Evolutionary conservation across 305 asterid species (phyloP).

Genomic region (Plantago lanceolata): DNA sequence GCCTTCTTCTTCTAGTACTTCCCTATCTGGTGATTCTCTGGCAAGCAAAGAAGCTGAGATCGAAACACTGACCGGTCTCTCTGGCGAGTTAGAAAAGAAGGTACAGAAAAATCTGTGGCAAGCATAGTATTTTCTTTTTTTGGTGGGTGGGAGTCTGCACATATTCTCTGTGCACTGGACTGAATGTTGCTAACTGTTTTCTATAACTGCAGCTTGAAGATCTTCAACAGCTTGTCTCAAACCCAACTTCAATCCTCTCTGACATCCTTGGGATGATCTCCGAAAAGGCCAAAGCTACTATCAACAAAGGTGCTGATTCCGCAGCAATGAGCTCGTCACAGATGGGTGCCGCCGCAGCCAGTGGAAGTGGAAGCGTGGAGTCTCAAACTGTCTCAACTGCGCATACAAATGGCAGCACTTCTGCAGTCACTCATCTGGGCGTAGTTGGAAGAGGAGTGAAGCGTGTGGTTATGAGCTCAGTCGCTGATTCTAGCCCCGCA

Average conservation of each 20-base stretch:
- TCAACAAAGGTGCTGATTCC: constrained; percentile 34
- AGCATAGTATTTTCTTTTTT: too few relatives aligned
- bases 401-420: constrained; percentile 46
- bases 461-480: constrained; percentile 60
- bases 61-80: constrained; percentile 61
- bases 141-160: neutral
- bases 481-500: constrained; percentile 33
- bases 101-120: constrained; percentile 22
- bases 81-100: constrained; percentile 79
- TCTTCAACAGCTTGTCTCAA: constrained; percentile 67
- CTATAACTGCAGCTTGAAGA: constrained; percentile 73
- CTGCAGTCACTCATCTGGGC: constrained; percentile 78
- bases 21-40: constrained; percentile 34
- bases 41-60: constrained; percentile 57
- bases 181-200: constrained; percentile 7
- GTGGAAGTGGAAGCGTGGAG: constrained; percentile 35
- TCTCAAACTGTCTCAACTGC: constrained; percentile 61
- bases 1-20: constrained; percentile 38
- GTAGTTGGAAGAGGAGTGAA: constrained; percentile 96
- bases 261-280: constrained; percentile 56
- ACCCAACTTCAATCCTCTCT: constrained; percentile 63
- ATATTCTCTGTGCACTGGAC: neutral
- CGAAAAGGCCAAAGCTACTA: constrained; percentile 49
- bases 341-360: constrained; percentile 33
- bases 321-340: constrained; percentile 47